Conservation (phyloP, 1,284 basidiomycete genomes). For the Cutaneotrichosporon cutaneum region DNA sequence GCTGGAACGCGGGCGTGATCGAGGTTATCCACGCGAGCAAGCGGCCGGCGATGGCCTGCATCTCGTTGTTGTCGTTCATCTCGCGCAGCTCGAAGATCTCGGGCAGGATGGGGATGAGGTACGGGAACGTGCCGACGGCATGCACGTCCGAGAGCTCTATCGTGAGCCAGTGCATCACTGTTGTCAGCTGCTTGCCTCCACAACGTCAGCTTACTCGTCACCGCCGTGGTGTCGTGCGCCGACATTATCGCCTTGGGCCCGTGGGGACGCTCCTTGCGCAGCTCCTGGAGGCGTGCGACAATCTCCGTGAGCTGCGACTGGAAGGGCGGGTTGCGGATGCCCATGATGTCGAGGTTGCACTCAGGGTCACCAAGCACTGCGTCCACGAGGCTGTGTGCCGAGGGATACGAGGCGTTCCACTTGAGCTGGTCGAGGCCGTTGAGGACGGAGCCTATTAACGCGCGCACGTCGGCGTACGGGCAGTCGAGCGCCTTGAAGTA, state of each 20-base stretch:
- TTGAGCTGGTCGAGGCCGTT: conserved; percentile 70
- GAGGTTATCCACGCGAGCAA: conserved; percentile 54
- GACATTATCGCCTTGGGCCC: conserved; percentile 80
- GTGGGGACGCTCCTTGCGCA: conserved; percentile 73
- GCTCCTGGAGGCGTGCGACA: conserved; percentile 61
- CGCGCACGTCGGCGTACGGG: conserved; percentile 78
- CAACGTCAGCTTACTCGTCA: conserved; percentile 37
- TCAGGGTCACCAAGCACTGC: conserved; percentile 61
- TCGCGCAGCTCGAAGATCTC: conserved; percentile 54
- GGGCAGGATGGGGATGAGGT: conserved; percentile 68
- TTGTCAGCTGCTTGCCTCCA: neutral
- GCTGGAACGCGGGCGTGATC: conserved; percentile 54
- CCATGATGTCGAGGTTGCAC: conserved; percentile 66
- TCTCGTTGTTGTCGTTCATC: conserved; percentile 52
- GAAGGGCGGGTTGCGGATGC: conserved; percentile 64
- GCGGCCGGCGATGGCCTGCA: conserved; percentile 51
- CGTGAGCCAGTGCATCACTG: conserved; percentile 71
- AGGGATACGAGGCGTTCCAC: conserved; percentile 67
- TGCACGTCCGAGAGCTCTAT: conserved; percentile 70
- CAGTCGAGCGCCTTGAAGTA: conserved; percentile 75
- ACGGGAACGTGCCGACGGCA: conserved; percentile 71
- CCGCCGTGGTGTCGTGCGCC: conserved; percentile 81
- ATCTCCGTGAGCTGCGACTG: conserved; percentile 61
- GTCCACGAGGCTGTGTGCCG: conserved; percentile 63
- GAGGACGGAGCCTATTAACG: conserved; percentile 67